Percentiles rank a stretch among this genome's conserved stretches.
phyloP scores from a whole-genome alignment of 1,284 basidiomycete species.

The Fomitiporia mediterranea region DNA sequence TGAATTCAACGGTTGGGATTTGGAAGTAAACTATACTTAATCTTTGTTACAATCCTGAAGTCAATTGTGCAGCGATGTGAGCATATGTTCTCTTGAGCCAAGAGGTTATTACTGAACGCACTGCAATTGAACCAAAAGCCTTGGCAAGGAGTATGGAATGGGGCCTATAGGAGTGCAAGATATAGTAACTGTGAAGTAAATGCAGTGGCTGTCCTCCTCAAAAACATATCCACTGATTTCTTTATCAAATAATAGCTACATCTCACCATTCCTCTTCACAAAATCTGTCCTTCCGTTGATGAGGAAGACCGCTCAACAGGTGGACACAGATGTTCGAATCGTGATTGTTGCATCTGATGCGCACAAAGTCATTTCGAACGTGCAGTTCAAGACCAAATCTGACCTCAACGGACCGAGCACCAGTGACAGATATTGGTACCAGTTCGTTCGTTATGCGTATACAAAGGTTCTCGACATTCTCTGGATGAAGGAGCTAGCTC shows the following conservation, averaged over 20 bases:
- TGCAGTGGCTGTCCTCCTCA: background rate
- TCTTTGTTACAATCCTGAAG: background rate
- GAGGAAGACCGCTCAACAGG: background rate
- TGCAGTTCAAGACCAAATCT: constrained; percentile 8
- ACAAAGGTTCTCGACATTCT: constrained; percentile 13
- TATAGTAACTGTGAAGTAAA: constrained; percentile 1
- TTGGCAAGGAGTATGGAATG: background rate
- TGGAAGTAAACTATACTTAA: constrained; percentile 9
- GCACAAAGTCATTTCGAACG: background rate
- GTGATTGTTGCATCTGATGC: background rate
- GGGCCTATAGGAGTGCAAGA: background rate
- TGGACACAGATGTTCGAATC: constrained; percentile 7
- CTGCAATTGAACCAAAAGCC: background rate
- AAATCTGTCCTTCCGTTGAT: constrained; percentile 4
- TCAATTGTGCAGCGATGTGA: constrained; percentile 5
- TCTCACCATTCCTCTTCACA: constrained; percentile 11
- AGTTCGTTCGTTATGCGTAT: background rate
- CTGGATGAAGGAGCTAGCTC: constrained; percentile 23
- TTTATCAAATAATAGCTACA: background rate
- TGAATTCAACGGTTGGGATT: too few relatives aligned
- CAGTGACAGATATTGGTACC: background rate
- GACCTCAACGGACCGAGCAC: constrained; percentile 8
- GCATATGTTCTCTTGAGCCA: background rate
- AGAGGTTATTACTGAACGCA: background rate
- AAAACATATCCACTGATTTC: too few relatives aligned